Percentiles rank a stretch among this genome's conserved stretches.
These are phyloP conservation scores for Elaeagnus macrophylla DNA, from an alignment of 306 rosid genomes.

Conservation along the genomic window DNA sequence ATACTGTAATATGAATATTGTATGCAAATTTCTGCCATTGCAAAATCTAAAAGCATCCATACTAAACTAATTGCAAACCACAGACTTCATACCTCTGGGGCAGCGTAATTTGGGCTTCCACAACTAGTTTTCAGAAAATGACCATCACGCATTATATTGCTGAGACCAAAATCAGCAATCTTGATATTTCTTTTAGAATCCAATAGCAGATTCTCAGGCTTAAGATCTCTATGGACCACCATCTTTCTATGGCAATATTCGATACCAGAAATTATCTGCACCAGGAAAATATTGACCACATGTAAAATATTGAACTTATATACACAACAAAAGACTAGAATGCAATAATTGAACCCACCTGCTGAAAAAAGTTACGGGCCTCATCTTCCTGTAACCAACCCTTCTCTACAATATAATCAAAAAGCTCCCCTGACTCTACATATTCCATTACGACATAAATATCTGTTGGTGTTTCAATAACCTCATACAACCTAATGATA, in stretches of 20 bases:
- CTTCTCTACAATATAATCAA: slow-evolving; percentile 85
- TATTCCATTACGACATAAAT: slow-evolving; percentile 84
- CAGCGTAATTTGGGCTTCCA: slow-evolving; percentile 96
- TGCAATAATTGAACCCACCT: slow-evolving; percentile 37
- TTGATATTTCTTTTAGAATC: slow-evolving; percentile 81
- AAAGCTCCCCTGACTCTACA: slow-evolving; percentile 88
- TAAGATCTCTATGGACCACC: slow-evolving; percentile 93
- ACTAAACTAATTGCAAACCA: too few relatives aligned
- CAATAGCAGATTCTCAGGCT: slow-evolving; percentile 86
- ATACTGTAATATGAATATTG: background rate
- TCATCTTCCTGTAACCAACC: slow-evolving; percentile 96
- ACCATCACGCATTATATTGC: slow-evolving; percentile 94
- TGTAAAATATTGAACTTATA: slow-evolving; percentile 8
- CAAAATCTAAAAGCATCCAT: background rate
- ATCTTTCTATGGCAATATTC: slow-evolving; percentile 95
- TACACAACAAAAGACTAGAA: slow-evolving; percentile 6
- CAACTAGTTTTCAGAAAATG: slow-evolving; percentile 93
- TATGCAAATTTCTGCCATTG: background rate
- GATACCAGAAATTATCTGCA: slow-evolving; percentile 87
- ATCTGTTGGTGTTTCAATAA: slow-evolving; percentile 73
- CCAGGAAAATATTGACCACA: slow-evolving; percentile 14
- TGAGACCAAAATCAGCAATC: slow-evolving; percentile 94
- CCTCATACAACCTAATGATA: slow-evolving; percentile 79
- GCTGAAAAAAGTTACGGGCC: slow-evolving; percentile 92
- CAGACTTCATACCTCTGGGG: slow-evolving; percentile 62